Conservation (phyloP, 1,139 yeast genomes). For the Kodamaea derodonti region DNA sequence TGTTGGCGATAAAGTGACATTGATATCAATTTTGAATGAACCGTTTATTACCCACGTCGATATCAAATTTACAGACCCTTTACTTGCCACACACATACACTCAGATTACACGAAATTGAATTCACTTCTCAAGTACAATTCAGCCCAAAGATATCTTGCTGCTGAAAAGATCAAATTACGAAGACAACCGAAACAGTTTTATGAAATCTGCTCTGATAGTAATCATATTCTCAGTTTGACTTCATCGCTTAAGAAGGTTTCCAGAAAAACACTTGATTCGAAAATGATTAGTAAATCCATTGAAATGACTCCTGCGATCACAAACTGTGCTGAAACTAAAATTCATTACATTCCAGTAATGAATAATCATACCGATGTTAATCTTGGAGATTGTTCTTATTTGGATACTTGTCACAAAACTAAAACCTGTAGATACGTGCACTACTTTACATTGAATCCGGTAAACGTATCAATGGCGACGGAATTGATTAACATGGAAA, state of each 20-base stretch:
- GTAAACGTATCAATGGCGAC: conserved; percentile 1
- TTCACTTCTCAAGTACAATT: conserved; percentile 9
- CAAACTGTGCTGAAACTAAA: conserved; percentile 43
- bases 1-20: not conserved
- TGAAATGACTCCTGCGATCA: conserved; percentile 21
- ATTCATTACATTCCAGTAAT: conserved; percentile 64
- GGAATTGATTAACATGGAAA: conserved; percentile 10
- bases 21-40: conserved; percentile 1
- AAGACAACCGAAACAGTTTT: conserved; percentile 1
- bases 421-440: conserved; percentile 75
- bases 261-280: conserved; percentile 18
- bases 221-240: not conserved
- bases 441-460: conserved; percentile 66
- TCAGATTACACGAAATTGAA: conserved; percentile 10
- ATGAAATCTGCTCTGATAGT: not conserved
- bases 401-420: conserved; percentile 90
- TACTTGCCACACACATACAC: not conserved
- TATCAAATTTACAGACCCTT: not conserved
- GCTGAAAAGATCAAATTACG: not conserved
- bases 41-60: conserved; percentile 2
- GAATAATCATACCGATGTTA: conserved; percentile 52
- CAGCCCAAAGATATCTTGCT: not conserved
- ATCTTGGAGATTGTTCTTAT: conserved; percentile 90
- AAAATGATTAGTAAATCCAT: conserved; percentile 12
- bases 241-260: conserved; percentile 34